phyloP scores from a whole-genome alignment of 768 basidiomycete genomes.

The Russula lepida region DNA sequence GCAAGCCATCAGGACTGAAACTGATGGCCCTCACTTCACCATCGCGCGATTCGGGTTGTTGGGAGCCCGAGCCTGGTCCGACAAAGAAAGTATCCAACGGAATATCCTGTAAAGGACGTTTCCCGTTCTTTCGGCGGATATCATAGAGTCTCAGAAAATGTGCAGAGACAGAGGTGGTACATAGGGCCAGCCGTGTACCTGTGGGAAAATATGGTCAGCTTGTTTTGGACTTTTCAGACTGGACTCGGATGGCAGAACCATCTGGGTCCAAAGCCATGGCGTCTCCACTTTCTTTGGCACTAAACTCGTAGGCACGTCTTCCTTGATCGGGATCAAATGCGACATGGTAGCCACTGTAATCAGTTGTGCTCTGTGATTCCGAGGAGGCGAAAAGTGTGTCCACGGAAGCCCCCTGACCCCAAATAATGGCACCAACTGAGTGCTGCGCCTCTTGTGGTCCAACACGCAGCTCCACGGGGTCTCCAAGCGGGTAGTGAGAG shows the following conservation, averaged over 20 bases:
- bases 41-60: not conserved
- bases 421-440: constrained; percentile 14
- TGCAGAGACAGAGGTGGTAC: not conserved
- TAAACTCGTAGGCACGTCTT: not conserved
- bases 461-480: constrained; percentile 7
- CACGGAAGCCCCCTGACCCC: constrained; percentile 10
- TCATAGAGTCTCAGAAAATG: constrained; percentile 16
- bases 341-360: constrained; percentile 12
- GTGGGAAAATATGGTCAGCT: not conserved
- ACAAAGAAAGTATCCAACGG: not conserved
- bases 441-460: constrained; percentile 8
- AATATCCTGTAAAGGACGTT: not conserved
- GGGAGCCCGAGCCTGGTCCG: too few relatives aligned
- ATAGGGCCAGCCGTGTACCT: constrained; percentile 15
- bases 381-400: constrained; percentile 20
- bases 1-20: constrained; percentile 18
- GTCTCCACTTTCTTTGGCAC: constrained; percentile 16
- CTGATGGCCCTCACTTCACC: constrained; percentile 16
- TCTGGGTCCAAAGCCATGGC: constrained; percentile 17
- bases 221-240: too few relatives aligned
- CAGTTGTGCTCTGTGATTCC: constrained; percentile 8
- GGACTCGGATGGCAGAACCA: not conserved
- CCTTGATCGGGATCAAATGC: constrained; percentile 14
- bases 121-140: constrained; percentile 6
- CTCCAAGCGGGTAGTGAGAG: not conserved